Base-by-base conservation (phyloP, 495 filamentous ascomycete genomes). In the Penicillium crystallinum region DNA sequence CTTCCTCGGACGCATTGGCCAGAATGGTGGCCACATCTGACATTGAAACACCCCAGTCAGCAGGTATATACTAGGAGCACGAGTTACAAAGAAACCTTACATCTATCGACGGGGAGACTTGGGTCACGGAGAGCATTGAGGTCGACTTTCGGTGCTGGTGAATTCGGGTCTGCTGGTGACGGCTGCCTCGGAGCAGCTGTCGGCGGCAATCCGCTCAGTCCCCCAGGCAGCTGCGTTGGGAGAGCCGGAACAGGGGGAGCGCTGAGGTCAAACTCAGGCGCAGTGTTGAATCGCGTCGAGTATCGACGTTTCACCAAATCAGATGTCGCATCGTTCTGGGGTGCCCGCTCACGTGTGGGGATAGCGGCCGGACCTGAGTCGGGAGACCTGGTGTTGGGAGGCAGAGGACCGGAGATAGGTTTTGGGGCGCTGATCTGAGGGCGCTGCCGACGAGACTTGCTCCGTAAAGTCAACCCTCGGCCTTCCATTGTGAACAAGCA, bases 301-400 rank as follows among this genome's bases (percentile, higher is more conserved):
- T 97, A 97, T 49, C 93, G 77, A 51, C 89, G 77, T 71, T 97
- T 97, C 43, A 99, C 95, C 42, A 97, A 75, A 68, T 99, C 95
- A 18, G 90, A 85, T 3, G 91, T 96, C 73, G 88, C 53, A 62
- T 67, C 70, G 38, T 63, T 70, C 48, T 60, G 60, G 31, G 63
- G 65, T 43, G 60, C 61, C 44, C 63, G 59, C 41, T 70, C 69
- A 22, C 63, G 70, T 11, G 61, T 63, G 53, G 71, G 59, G 62
- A 59, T 53, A 23, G 57, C 53, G 22, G 43, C 42, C 21, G 55
- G 58, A 36, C 57, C 44, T 29, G 63, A 52, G 43, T 65, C 63
- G 51, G 64, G 58, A 27, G 61, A 50, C 46, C 62, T 62, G 55
- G 55, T 63, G 36, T 67, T 66, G 45, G 68, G 53, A 31, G 74